Percentiles rank a stretch among this genome's conserved stretches.
These are phyloP conservation scores for Malassezia vespertilionis DNA, from an alignment of 1,284 basidiomycete genomes.

Conservation along the genomic window DNA sequence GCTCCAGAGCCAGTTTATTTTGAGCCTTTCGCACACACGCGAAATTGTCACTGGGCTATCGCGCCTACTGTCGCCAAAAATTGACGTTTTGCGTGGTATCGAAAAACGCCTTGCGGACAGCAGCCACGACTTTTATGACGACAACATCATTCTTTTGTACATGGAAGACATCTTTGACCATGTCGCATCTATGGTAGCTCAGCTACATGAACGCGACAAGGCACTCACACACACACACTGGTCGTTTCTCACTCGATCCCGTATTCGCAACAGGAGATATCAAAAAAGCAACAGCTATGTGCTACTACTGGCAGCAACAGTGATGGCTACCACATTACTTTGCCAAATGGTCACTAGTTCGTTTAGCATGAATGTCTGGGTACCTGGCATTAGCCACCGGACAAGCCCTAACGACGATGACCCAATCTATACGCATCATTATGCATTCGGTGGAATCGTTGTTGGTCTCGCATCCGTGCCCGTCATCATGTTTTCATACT, in stretches of 20 bases:
- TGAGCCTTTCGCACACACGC: constrained; percentile 69
- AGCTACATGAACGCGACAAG: constrained; percentile 76
- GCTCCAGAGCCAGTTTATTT: constrained; percentile 50
- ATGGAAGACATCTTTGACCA: constrained; percentile 92
- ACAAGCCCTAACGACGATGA: background rate
- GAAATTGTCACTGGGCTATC: constrained; percentile 71
- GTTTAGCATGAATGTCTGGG: constrained; percentile 52
- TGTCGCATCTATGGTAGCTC: constrained; percentile 73
- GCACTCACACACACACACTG: constrained; percentile 78
- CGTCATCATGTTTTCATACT: constrained; percentile 1
- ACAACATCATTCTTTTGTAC: constrained; percentile 53
- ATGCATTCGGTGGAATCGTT: constrained; percentile 7
- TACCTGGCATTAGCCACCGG: constrained; percentile 2
- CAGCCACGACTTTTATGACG: constrained; percentile 29
- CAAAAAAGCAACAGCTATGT: constrained; percentile 33
- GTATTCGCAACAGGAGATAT: constrained; percentile 53
- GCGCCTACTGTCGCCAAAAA: constrained; percentile 67
- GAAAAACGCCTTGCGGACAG: constrained; percentile 58
- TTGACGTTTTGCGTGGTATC: constrained; percentile 69
- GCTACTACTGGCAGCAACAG: constrained; percentile 55
- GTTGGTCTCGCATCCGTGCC: background rate
- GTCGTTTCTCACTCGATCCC: constrained; percentile 68
- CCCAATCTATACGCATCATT: background rate
- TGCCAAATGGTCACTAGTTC: constrained; percentile 22
- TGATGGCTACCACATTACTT: constrained; percentile 58